Percentiles rank a stretch among this genome's conserved stretches.
Evolutionary conservation across 345 rosid species (phyloP).

Genomic region (Hypericum androsaemum): DNA sequence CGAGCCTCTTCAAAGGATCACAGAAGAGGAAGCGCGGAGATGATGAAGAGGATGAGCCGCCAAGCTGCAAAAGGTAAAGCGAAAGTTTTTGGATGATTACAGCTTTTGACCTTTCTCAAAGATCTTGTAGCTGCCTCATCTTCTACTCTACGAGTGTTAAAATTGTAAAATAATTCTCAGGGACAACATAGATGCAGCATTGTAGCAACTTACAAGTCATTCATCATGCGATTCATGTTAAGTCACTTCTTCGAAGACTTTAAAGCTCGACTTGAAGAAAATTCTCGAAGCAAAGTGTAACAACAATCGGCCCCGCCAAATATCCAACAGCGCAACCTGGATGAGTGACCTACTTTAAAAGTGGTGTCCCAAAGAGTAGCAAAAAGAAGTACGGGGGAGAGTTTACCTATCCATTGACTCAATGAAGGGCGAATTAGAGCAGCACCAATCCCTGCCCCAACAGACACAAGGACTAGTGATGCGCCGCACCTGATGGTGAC

Average conservation of each 20-base stretch:
- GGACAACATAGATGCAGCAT: too few relatives aligned
- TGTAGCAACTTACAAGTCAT: too few relatives aligned
- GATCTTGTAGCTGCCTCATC: too few relatives aligned
- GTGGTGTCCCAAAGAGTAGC: background rate
- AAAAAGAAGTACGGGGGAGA: background rate
- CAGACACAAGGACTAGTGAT: slow-evolving; percentile 49
- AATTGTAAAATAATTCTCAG: too few relatives aligned
- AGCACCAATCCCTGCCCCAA: slow-evolving; percentile 89
- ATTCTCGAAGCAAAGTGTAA: slow-evolving; percentile 59
- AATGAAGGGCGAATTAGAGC: slow-evolving; percentile 56
- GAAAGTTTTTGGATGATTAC: too few relatives aligned
- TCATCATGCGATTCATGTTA: background rate
- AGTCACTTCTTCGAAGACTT: slow-evolving; percentile 4
- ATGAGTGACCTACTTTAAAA: slow-evolving; percentile 1
- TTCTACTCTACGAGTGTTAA: too few relatives aligned
- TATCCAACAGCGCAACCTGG: slow-evolving; percentile 84
- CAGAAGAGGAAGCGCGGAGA: too few relatives aligned
- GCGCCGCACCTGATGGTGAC: too few relatives aligned
- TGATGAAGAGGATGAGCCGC: too few relatives aligned
- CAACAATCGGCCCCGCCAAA: slow-evolving; percentile 64
- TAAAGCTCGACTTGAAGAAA: slow-evolving; percentile 38
- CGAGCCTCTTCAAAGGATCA: too few relatives aligned
- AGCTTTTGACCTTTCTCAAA: too few relatives aligned
- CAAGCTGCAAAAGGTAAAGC: too few relatives aligned
- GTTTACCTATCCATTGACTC: slow-evolving; percentile 95